Evolutionary conservation across 495 filamentous ascomycete species (phyloP).

Genomic region (Tuber indicum): DNA sequence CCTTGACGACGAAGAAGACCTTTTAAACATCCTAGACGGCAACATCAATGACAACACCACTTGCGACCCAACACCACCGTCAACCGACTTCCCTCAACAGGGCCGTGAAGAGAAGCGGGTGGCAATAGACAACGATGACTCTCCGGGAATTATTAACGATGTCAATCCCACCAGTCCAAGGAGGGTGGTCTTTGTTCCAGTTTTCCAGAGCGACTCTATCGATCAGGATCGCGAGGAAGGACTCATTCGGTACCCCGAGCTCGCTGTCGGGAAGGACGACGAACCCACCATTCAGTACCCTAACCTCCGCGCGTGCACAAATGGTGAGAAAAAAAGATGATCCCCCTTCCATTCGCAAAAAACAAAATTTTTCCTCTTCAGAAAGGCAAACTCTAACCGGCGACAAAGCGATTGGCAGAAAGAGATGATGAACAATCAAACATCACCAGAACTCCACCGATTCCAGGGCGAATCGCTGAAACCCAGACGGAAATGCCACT

Average conservation of each 20-base stretch:
- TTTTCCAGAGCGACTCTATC: neutral
- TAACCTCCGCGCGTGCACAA: slow-evolving; percentile 31
- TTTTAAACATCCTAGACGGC: slow-evolving; percentile 30
- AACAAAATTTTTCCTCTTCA: slow-evolving; percentile 38
- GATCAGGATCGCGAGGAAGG: neutral
- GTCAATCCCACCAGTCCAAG: slow-evolving; percentile 20
- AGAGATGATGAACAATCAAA: slow-evolving; percentile 8
- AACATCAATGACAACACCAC: slow-evolving; percentile 7
- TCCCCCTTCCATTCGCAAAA: neutral
- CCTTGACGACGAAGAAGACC: slow-evolving; percentile 11
- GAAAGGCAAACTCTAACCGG: slow-evolving; percentile 14
- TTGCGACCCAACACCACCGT: neutral
- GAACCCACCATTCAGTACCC: neutral
- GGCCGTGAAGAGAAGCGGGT: slow-evolving; percentile 8
- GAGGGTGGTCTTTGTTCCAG: slow-evolving; percentile 1
- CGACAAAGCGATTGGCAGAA: slow-evolving; percentile 7
- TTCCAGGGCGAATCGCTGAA: slow-evolving; percentile 10
- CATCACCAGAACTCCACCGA: neutral
- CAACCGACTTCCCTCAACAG: neutral
- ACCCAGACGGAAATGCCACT: slow-evolving; percentile 21
- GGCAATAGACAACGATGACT: slow-evolving; percentile 6
- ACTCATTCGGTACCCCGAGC: neutral
- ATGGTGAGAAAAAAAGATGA: neutral
- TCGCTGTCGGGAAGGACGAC: neutral
- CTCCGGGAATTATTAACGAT: slow-evolving; percentile 20